Percentiles rank a stretch among this genome's conserved stretches.
phyloP scores from a whole-genome alignment of 257 asterid species.

The Ehretia macrophylla region DNA sequence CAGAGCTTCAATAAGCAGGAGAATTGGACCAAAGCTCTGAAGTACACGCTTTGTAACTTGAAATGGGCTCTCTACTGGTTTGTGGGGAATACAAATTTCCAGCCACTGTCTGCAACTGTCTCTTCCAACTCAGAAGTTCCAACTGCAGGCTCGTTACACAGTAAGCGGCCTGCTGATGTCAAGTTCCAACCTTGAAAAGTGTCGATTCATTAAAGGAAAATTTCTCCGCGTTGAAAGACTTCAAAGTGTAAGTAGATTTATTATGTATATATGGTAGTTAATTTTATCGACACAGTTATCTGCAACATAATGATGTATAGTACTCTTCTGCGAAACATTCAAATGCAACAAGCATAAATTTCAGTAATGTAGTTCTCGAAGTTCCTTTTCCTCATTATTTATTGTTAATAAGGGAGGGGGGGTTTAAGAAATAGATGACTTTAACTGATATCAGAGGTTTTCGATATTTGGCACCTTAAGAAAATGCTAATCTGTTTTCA shows the following conservation, averaged over 20 bases:
- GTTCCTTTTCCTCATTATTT: too few relatives aligned
- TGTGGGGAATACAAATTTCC: constrained; percentile 88
- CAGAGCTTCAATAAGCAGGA: constrained; percentile 95
- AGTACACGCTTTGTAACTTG: constrained; percentile 91
- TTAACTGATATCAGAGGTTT: too few relatives aligned
- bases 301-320: not conserved
- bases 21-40: constrained; percentile 98
- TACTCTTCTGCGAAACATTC: not conserved
- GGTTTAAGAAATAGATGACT: too few relatives aligned
- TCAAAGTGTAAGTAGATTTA: constrained; percentile 13
- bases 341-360: not conserved
- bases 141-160: constrained; percentile 45
- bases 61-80: constrained; percentile 99
- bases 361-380: too few relatives aligned
- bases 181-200: constrained; percentile 35
- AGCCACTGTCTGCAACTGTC: constrained; percentile 61
- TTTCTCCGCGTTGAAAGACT: not conserved
- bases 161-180: constrained; percentile 38
- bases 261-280: not conserved
- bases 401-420: too few relatives aligned
- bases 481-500: too few relatives aligned
- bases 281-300: not conserved
- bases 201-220: not conserved
- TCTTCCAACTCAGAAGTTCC: constrained; percentile 55
- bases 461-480: too few relatives aligned